A percentile compares a stretch with the other conserved stretches of the same genome.
These are phyloP conservation scores for Cyberlindnera nakhonratchasimensis DNA, from an alignment of 805 yeast genomes.

Conservation along the genomic window DNA sequence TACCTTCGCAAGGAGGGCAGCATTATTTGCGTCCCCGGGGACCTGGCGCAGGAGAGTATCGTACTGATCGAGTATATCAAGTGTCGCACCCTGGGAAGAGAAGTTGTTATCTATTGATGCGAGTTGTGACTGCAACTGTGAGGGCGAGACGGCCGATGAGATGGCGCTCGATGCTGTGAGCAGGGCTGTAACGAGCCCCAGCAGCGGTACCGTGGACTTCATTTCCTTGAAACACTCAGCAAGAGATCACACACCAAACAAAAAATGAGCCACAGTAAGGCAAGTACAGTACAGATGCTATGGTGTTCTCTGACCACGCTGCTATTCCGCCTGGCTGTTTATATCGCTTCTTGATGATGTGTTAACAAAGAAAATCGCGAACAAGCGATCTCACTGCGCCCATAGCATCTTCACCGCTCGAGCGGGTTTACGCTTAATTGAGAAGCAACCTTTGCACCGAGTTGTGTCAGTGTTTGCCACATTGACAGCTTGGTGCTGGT, in stretches of 20 bases:
- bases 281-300: too few species aligned
- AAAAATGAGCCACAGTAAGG: neutral
- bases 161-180: constrained; percentile 1
- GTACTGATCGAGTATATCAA: constrained; percentile 19
- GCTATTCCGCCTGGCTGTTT: too few species aligned
- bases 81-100: constrained; percentile 21
- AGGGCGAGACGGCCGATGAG: constrained; percentile 3
- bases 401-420: too few species aligned
- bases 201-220: constrained; percentile 4
- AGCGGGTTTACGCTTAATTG: too few species aligned
- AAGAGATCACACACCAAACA: neutral
- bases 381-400: too few species aligned
- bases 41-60: constrained; percentile 18
- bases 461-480: too few species aligned
- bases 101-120: constrained; percentile 18
- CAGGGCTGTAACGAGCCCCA: constrained; percentile 4
- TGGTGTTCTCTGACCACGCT: too few species aligned
- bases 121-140: constrained; percentile 16
- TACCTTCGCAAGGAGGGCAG: constrained; percentile 37
- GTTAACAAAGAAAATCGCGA: neutral
- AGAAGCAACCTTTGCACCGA: too few species aligned
- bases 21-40: constrained; percentile 9
- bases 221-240: neutral
- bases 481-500: too few species aligned
- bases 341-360: constrained; percentile 2